Percentiles rank a stretch among this genome's conserved stretches.
phyloP scores from a whole-genome alignment of 495 filamentous ascomycete genomes.

The Daldinia grandis region DNA sequence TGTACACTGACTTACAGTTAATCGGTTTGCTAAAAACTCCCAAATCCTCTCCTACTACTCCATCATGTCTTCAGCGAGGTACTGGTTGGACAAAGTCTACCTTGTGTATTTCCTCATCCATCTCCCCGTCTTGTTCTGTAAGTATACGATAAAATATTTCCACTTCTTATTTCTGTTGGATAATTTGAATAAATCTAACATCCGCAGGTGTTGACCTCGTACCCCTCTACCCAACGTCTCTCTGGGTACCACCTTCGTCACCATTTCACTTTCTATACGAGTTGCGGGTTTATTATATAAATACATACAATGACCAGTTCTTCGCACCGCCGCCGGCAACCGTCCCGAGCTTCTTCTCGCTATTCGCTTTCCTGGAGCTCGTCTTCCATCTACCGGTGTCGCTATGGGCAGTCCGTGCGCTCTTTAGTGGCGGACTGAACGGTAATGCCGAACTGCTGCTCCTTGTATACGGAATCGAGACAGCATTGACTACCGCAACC shows the following conservation, averaged over 20 bases:
- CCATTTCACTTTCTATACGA: slow-evolving; percentile 58
- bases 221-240: slow-evolving; percentile 66
- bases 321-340: slow-evolving; percentile 65
- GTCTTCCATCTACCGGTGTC: slow-evolving; percentile 74
- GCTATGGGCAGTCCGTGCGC: slow-evolving; percentile 60
- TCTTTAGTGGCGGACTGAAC: slow-evolving; percentile 49
- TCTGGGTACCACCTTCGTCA: slow-evolving; percentile 54
- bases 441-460: slow-evolving; percentile 68
- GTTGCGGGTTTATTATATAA: slow-evolving; percentile 70
- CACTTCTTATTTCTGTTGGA: too few species aligned
- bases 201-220: slow-evolving; percentile 69
- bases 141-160: slow-evolving; percentile 34
- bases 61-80: slow-evolving; percentile 46
- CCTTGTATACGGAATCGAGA: slow-evolving; percentile 73
- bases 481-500: slow-evolving; percentile 73
- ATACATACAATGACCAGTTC: slow-evolving; percentile 78
- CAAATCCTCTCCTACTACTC: not conserved
- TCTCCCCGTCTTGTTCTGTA: slow-evolving; percentile 73
- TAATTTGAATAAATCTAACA: slow-evolving; percentile 10
- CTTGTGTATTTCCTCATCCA: slow-evolving; percentile 74
- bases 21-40: not conserved
- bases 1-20: not conserved
- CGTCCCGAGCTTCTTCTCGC: slow-evolving; percentile 69
- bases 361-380: slow-evolving; percentile 74
- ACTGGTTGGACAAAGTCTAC: slow-evolving; percentile 64